phyloP scores from a whole-genome alignment of 164 flowering plant genomes.

The Houttuynia cordata region DNA sequence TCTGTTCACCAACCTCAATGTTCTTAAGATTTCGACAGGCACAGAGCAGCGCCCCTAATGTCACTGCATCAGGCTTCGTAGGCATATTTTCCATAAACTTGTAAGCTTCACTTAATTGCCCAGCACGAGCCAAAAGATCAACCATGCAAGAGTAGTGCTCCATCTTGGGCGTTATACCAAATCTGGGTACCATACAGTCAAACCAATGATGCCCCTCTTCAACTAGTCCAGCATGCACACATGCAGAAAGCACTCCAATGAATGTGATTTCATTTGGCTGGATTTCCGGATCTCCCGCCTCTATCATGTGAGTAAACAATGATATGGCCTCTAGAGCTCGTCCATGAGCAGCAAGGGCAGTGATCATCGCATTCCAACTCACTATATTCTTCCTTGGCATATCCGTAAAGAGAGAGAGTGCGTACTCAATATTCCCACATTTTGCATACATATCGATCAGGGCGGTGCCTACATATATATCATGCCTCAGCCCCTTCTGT shows the following conservation, averaged over 20 bases:
- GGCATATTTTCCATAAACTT: conserved; percentile 50
- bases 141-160: conserved; percentile 28
- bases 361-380: conserved; percentile 22
- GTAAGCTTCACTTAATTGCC: conserved; percentile 53
- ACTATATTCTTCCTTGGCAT: conserved; percentile 14
- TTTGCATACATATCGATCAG: conserved; percentile 20
- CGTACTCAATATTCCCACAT: conserved; percentile 18
- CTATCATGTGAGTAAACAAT: conserved; percentile 13
- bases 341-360: conserved; percentile 17
- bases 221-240: conserved; percentile 22
- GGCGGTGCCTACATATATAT: conserved; percentile 16
- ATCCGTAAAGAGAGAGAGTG: conserved; percentile 11
- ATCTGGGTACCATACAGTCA: conserved; percentile 9
- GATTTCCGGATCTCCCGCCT: conserved; percentile 4
- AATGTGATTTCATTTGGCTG: conserved; percentile 25
- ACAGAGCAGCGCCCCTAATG: conserved; percentile 55
- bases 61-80: conserved; percentile 51
- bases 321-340: conserved; percentile 18
- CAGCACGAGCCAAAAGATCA: conserved; percentile 71
- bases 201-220: conserved; percentile 18
- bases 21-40: conserved; percentile 45
- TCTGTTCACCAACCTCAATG: conserved; percentile 36
- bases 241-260: conserved; percentile 25
- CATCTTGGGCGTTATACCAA: conserved; percentile 45
- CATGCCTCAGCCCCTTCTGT: conserved; percentile 8